Evolutionary conservation across 1,139 yeast genomes (phyloP), one percentile per base, ranked within the genome.

Genomic region (Arxiozyma bovina): DNA sequence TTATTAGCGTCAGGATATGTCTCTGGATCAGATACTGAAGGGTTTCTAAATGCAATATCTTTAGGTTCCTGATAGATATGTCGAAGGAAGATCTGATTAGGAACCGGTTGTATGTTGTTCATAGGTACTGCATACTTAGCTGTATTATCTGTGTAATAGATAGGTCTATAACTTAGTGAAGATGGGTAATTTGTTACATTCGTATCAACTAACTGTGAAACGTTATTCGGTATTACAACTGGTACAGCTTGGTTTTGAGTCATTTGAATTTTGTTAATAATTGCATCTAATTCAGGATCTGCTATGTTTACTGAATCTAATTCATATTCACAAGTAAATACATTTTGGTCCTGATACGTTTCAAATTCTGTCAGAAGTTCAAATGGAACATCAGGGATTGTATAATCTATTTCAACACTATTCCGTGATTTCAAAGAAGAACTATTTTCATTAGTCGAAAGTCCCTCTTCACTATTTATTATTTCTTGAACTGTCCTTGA

Each of bases 331-430:
- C 53, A 47, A 12, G 48, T 52, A 42, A 62, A 63, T 3, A 58
- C 58, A 9, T 54, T 52, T 18, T 48, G 40, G 27, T 63, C 65
- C 30, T 57, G 45, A 43, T 58, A 58, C 12, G 58, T 54, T 25
- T 55, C 50, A 6, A 62, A 55, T 23, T 63, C 64, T 3, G 62
- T 55, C 25, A 63, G 48, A 21, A 60, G 45, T 44, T 57, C 54
- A 21, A 62, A 52, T 21, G 66, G 65, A 7, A 64, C 54, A 50
- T 64, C 61, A 40, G 63, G 62, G 18, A 58, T 54, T 3, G 54
- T 46, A 48, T 55, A 57, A 17, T 55, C 54, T 12, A 54, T 38
- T 5, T 53, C 46, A 25, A 7, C 42, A 22, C 43, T 42, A 11
- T 7, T 44, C n/a, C 8, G 7, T 41, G 42, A 6, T 17, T 25